Conservation (phyloP, 2,329 filamentous ascomycete species). For the Phialocephala subalpina region DNA sequence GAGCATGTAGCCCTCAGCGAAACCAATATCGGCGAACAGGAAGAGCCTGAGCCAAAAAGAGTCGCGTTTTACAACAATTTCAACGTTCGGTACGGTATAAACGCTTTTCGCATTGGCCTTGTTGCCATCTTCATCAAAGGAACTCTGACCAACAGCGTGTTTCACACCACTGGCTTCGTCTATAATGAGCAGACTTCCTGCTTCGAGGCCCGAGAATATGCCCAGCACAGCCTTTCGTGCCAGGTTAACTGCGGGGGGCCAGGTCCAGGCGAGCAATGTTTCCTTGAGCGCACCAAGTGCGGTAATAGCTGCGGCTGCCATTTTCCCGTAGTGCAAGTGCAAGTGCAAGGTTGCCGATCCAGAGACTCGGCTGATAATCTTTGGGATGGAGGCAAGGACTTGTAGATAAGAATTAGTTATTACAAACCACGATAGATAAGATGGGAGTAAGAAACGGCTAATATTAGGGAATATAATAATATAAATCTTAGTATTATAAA, state of each 20-base stretch:
- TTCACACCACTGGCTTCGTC: background rate
- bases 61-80: slow-evolving; percentile 10
- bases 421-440: no score
- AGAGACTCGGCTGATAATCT: no score
- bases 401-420: no score
- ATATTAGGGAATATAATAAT: no score
- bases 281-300: background rate
- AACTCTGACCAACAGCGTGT: background rate
- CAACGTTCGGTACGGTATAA: background rate
- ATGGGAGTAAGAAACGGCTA: no score
- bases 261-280: slow-evolving; percentile 3
- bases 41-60: slow-evolving; percentile 10
- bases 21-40: slow-evolving; percentile 11
- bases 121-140: background rate
- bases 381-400: no score
- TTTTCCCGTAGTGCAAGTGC: background rate
- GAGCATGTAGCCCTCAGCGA: slow-evolving; percentile 9
- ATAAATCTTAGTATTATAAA: no score
- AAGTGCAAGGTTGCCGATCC: no score
- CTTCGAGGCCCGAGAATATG: slow-evolving; percentile 1
- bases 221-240: background rate
- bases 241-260: slow-evolving; percentile 3
- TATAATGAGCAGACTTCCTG: slow-evolving; percentile 2
- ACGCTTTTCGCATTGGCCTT: background rate
- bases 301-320: background rate